These are phyloP conservation scores for Podospora pseudoanserina DNA, from an alignment of 495 filamentous ascomycete genomes.

Conservation along the genomic window DNA sequence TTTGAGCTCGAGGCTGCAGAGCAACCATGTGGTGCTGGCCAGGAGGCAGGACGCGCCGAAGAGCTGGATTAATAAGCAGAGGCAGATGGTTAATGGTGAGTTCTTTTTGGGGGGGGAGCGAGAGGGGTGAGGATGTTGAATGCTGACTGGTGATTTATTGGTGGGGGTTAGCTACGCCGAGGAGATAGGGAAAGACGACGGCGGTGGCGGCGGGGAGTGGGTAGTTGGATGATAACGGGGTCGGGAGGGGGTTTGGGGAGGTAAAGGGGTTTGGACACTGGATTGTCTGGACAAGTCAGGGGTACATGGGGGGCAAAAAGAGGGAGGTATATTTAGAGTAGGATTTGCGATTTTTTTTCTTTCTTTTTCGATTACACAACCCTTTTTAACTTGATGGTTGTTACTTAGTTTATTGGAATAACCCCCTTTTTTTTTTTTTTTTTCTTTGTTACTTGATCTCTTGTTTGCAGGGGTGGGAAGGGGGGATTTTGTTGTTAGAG, in stretches of 20 bases:
- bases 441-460: not conserved
- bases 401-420: not conserved
- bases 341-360: not conserved
- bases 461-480: no score
- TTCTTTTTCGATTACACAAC: not conserved
- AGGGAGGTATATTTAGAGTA: not conserved
- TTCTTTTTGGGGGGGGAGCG: not conserved
- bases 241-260: not conserved
- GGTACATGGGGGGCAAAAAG: not conserved
- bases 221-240: conserved; percentile 9
- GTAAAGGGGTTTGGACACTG: not conserved
- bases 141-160: not conserved
- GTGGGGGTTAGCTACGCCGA: conserved; percentile 38
- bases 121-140: not conserved
- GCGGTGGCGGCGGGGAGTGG: conserved; percentile 26
- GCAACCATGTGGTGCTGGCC: conserved; percentile 77
- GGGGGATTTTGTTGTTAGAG: no score
- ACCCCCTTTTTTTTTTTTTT: not conserved
- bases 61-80: conserved; percentile 89
- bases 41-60: conserved; percentile 71
- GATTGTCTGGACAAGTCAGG: not conserved
- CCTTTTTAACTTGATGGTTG: not conserved
- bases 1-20: conserved; percentile 76
- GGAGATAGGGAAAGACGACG: conserved; percentile 43
- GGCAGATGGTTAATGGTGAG: conserved; percentile 63